Base-by-base conservation (phyloP, 2,329 filamentous ascomycete genomes). In the Lecanosticta acicola region DNA sequence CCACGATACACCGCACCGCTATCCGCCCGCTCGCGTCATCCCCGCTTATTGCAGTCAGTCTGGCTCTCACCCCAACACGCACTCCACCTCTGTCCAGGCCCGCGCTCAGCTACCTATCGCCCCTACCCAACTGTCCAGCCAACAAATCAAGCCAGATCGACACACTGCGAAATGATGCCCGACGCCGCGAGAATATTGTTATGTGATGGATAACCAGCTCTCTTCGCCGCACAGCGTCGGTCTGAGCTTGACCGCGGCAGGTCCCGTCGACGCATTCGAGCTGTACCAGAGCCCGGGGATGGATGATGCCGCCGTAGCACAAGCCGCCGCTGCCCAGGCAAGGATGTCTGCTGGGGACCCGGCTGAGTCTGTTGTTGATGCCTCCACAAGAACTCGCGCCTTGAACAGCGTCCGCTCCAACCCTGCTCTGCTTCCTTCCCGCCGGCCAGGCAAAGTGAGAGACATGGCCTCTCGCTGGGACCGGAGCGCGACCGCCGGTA, bases 391-490 rank as follows among this genome's bases (percentile, higher is more conserved):
- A 48, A 35, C 45, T 50, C n/a, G 45, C 32, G 51, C 49, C 20
- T 58, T 60, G 32, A 55, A 45, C 53, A 59, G 46, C 43, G 51
- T 45, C 21, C 56, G 53, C 37, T 63, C 61, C 24, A 57, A 54
- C 24, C 59, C 61, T 14, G 59, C 59, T 10, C 51, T 61, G 19
- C 54, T 62, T 17, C 57, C 61, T 13, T 59, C 61, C 17, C 49
- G 59, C 26, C 49, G 50, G 26, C 46, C 50, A 16, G 59, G 60
- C 20, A 54, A 45, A n/a, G 85, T 93, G 56, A 87, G 84, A 68
- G 86, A 93, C 61, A 73, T 93, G 51, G 82, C 86, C 59, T 87
- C 83, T 66, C 82, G 79, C 44, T 93, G 91, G 68, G 85, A 91
- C 13, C 50, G 44, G 39, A 51, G 52, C n/a, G 29, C 49, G 13